Percentiles rank a stretch among this genome's conserved stretches.
phyloP scores from a whole-genome alignment of 2,329 filamentous ascomycete species.

The Salinomyces thailandicus region DNA sequence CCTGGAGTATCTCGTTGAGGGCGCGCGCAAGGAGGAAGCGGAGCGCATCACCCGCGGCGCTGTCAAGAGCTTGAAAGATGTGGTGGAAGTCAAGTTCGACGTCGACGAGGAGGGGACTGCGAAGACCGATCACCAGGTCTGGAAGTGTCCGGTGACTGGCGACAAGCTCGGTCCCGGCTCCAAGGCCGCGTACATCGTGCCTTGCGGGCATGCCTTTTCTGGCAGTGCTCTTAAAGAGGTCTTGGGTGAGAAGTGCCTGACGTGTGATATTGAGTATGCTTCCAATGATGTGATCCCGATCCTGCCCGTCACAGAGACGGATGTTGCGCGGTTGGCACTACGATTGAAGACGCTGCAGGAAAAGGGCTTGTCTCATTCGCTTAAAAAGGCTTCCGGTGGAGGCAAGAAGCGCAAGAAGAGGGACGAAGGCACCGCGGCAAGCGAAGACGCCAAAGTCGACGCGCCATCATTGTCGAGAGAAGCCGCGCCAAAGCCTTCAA shows the following conservation, averaged over 20 bases:
- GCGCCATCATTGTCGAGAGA: neutral
- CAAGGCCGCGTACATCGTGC: slow-evolving; percentile 80
- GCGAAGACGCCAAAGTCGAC: slow-evolving; percentile 6
- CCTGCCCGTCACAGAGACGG: slow-evolving; percentile 58
- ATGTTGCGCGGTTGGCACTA: slow-evolving; percentile 56
- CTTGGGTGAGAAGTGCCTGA: slow-evolving; percentile 49
- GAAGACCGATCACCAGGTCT: slow-evolving; percentile 44
- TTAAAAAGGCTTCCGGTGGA: slow-evolving; percentile 64
- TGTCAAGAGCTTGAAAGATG: slow-evolving; percentile 72
- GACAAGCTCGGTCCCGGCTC: slow-evolving; percentile 72
- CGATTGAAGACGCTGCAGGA: slow-evolving; percentile 60
- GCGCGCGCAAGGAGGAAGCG: slow-evolving; percentile 47
- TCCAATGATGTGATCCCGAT: slow-evolving; percentile 73
- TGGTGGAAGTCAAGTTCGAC: slow-evolving; percentile 76
- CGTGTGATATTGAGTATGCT: slow-evolving; percentile 64
- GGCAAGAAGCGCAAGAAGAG: slow-evolving; percentile 66
- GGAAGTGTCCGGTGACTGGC: slow-evolving; percentile 77
- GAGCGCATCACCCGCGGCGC: slow-evolving; percentile 50
- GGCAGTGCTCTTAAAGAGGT: slow-evolving; percentile 63
- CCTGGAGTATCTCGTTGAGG: slow-evolving; percentile 54
- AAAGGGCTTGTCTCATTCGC: slow-evolving; percentile 66
- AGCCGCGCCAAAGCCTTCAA: slow-evolving; percentile 2
- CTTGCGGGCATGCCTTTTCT: slow-evolving; percentile 90
- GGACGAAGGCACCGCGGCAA: slow-evolving; percentile 28
- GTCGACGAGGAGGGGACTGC: slow-evolving; percentile 37